Conservation (phyloP, 306 rosid genomes). For the Alnus rubra region DNA sequence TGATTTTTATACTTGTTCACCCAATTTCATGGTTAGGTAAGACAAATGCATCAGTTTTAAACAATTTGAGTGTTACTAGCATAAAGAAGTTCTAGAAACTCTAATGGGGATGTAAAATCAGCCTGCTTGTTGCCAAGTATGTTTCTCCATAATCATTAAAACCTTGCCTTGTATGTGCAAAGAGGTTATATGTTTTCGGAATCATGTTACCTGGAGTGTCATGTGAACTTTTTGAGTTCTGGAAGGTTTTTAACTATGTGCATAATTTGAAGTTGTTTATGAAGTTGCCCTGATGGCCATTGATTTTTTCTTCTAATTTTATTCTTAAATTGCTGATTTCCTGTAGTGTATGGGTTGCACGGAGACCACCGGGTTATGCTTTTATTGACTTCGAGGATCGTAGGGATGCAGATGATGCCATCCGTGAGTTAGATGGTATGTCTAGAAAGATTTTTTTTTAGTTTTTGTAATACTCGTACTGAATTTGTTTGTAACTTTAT, state of each 20-base stretch:
- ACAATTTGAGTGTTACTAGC: not conserved
- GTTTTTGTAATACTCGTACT: not conserved
- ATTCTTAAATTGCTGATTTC: not conserved
- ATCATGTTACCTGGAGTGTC: not conserved
- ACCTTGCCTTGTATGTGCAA: not conserved
- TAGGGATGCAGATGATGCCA: constrained; percentile 92
- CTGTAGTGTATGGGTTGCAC: constrained; percentile 95
- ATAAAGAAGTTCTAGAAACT: not conserved
- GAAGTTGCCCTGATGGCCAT: not conserved
- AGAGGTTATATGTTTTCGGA: not conserved
- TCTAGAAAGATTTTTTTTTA: constrained; percentile 8
- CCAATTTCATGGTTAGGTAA: not conserved
- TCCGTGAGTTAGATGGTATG: constrained; percentile 92
- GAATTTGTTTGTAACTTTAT: not conserved
- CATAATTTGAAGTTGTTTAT: constrained; percentile 3
- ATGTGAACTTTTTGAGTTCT: constrained; percentile 1
- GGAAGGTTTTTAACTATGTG: not conserved
- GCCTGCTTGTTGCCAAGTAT: not conserved
- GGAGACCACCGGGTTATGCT: constrained; percentile 98
- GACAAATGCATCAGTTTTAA: not conserved
- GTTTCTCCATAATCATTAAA: not conserved
- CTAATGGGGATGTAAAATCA: not conserved
- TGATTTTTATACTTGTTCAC: not conserved
- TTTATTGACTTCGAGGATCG: constrained; percentile 91
- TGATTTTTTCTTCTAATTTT: not conserved